Conservation (phyloP, 495 filamentous ascomycete species). For the Podospora pseudoanserina region DNA sequence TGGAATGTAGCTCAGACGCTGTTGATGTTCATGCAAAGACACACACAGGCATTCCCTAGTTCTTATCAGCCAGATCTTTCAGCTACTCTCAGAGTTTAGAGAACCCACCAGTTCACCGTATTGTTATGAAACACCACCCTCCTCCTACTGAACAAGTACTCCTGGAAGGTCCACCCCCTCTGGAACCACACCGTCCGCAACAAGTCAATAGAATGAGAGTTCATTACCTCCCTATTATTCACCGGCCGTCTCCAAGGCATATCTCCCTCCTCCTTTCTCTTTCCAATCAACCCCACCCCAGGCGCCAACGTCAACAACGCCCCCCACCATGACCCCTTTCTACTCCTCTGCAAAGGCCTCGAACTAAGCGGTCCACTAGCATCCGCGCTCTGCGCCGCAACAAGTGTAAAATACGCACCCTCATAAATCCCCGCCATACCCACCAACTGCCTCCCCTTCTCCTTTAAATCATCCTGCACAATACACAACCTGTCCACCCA, state of each 20-base stretch:
- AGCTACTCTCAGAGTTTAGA: neutral
- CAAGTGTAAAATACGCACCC: constrained; percentile 31
- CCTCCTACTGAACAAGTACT: constrained; percentile 21
- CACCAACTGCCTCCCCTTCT: constrained; percentile 29
- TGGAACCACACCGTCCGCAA: constrained; percentile 17
- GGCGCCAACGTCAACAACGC: neutral
- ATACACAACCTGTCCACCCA: constrained; percentile 42
- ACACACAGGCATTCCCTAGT: neutral
- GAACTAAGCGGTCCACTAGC: constrained; percentile 9
- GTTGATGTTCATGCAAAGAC: constrained; percentile 5
- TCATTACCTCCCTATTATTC: constrained; percentile 6
- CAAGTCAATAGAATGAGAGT: constrained; percentile 12
- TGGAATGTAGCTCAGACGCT: neutral
- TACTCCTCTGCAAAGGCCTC: constrained; percentile 1
- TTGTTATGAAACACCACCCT: constrained; percentile 25
- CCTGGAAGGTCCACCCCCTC: constrained; percentile 29
- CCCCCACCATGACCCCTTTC: neutral
- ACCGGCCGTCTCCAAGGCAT: neutral
- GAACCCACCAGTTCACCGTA: constrained; percentile 19
- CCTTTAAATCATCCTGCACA: constrained; percentile 27
- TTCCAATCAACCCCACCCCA: neutral
- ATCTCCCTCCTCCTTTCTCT: neutral
- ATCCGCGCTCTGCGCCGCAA: constrained; percentile 26
- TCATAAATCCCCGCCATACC: constrained; percentile 38
- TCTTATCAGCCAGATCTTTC: constrained; percentile 16